A percentile compares a stretch with the other conserved stretches of the same genome.
phyloP scores from a whole-genome alignment of 2,329 filamentous ascomycete species.

The Fusarium coffeatum region DNA sequence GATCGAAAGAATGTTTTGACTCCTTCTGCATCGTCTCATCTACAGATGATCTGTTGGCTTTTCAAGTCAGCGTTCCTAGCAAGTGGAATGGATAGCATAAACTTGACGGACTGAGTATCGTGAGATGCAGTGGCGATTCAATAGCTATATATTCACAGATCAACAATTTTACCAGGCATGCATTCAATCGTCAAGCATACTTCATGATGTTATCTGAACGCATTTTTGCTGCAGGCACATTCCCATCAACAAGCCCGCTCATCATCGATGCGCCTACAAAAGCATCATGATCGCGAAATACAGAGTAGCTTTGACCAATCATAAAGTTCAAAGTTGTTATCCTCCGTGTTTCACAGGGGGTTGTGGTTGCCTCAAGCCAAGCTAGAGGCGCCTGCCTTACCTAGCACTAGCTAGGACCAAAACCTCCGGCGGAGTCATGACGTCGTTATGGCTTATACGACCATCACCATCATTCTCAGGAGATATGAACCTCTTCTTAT shows the following conservation, averaged over 20 bases:
- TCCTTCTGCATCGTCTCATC: not conserved
- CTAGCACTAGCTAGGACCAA: conserved; percentile 10
- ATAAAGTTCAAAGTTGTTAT: not conserved
- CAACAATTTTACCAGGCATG: not conserved
- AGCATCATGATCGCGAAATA: conserved; percentile 28
- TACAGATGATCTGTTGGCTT: not conserved
- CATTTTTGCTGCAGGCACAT: conserved; percentile 6
- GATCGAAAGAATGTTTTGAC: not conserved
- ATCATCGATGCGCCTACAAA: conserved; percentile 22
- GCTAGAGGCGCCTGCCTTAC: conserved; percentile 2
- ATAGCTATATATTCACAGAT: not conserved
- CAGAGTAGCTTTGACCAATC: conserved; percentile 16
- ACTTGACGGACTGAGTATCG: not conserved
- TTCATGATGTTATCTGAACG: conserved; percentile 9
- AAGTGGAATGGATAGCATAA: not conserved
- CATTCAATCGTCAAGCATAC: not conserved
- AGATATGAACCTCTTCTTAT: conserved; percentile 7
- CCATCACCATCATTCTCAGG: not conserved
- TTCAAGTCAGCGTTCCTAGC: not conserved
- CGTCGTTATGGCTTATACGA: conserved; percentile 26
- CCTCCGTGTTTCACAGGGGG: not conserved
- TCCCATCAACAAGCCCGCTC: conserved; percentile 18
- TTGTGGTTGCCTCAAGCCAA: conserved; percentile 11
- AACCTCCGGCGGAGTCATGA: conserved; percentile 41
- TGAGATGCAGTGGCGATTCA: not conserved